Evolutionary conservation across 2,329 filamentous ascomycete genomes (phyloP).

Genomic region (Trichoderma semiorbis): DNA sequence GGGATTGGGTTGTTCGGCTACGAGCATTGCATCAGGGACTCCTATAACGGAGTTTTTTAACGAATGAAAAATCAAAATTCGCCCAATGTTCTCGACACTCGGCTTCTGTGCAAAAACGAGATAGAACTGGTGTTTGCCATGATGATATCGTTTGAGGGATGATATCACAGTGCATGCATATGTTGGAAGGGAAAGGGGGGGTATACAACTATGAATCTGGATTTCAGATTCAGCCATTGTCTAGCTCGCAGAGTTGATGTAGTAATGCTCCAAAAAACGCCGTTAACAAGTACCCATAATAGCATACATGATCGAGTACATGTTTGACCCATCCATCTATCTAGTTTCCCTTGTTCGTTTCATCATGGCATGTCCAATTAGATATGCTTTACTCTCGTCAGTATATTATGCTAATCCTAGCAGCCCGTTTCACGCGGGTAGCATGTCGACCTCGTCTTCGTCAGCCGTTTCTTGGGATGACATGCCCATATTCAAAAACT

Average conservation of each 20-base stretch:
- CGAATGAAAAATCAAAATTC: constrained; percentile 40
- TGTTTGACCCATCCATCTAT: neutral
- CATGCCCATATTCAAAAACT: constrained; percentile 53
- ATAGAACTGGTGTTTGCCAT: neutral
- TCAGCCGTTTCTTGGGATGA: constrained; percentile 35
- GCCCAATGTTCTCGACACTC: constrained; percentile 27
- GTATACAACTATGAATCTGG: constrained; percentile 1
- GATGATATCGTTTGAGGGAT: neutral
- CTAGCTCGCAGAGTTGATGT: constrained; percentile 13
- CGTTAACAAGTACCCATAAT: neutral
- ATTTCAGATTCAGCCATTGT: neutral
- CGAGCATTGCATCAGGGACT: constrained; percentile 43
- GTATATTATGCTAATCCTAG: neutral
- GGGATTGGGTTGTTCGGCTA: constrained; percentile 37
- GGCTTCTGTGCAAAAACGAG: constrained; percentile 5
- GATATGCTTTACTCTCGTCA: constrained; percentile 2
- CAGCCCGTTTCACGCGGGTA: constrained; percentile 30
- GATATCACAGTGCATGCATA: neutral
- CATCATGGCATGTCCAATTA: neutral
- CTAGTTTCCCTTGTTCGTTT: neutral
- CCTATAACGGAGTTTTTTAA: constrained; percentile 38
- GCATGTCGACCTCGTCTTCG: constrained; percentile 55
- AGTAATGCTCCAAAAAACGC: constrained; percentile 18
- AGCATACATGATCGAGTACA: constrained; percentile 8
- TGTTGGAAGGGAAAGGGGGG: neutral